phyloP scores from a whole-genome alignment of 1,139 yeast species.

The Suhomyces yuchorum region DNA sequence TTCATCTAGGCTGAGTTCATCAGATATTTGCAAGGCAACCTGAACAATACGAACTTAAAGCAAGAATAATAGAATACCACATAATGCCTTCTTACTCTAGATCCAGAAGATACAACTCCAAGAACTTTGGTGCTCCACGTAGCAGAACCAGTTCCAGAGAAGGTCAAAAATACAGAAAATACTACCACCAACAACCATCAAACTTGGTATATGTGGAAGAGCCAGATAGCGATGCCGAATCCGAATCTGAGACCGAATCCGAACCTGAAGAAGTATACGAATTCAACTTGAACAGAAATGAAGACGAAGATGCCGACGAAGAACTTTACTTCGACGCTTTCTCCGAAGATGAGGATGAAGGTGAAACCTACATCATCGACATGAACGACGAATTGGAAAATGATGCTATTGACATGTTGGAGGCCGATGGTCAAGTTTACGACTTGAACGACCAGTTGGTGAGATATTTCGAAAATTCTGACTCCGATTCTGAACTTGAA shows the following conservation, averaged over 20 bases:
- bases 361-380: slow-evolving; percentile 28
- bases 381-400: slow-evolving; percentile 42
- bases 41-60: slow-evolving; percentile 2
- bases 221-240: slow-evolving; percentile 31
- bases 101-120: slow-evolving; percentile 12
- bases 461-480: slow-evolving; percentile 25
- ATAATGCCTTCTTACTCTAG: slow-evolving; percentile 15
- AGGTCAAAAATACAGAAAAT: slow-evolving; percentile 29
- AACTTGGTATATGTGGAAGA: slow-evolving; percentile 44
- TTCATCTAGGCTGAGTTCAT: slow-evolving; percentile 5
- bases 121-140: slow-evolving; percentile 9
- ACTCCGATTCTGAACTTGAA: slow-evolving; percentile 16
- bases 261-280: slow-evolving; percentile 30
- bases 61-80: slow-evolving; percentile 4
- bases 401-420: slow-evolving; percentile 38
- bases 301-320: slow-evolving; percentile 17
- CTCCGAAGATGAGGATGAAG: slow-evolving; percentile 18
- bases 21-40: slow-evolving; percentile 4
- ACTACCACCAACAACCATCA: slow-evolving; percentile 36
- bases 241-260: slow-evolving; percentile 13
- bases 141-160: slow-evolving; percentile 12
- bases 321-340: slow-evolving; percentile 9
- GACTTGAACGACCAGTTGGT: slow-evolving; percentile 47
- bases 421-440: slow-evolving; percentile 36
- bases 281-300: slow-evolving; percentile 25